Conservation (phyloP, 768 basidiomycete genomes). For the Pleurotus sapidus region DNA sequence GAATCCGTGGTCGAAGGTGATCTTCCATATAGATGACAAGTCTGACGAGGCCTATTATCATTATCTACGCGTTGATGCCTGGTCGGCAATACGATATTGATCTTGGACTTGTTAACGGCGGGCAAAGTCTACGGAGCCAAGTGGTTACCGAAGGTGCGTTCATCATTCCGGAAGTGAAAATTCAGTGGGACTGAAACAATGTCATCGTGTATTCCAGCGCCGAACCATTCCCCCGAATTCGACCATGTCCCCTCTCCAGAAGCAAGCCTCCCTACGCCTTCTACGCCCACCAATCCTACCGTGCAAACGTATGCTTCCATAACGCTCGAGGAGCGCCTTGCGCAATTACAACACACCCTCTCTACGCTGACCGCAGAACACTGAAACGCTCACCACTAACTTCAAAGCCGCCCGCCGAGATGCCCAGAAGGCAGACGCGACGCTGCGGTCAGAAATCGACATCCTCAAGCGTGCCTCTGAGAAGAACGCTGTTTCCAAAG, state of each 20-base stretch:
- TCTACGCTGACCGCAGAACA: constrained; percentile 62
- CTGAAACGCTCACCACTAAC: constrained; percentile 57
- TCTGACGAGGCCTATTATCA: constrained; percentile 87
- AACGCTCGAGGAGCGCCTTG: constrained; percentile 65
- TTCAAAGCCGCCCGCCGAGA: constrained; percentile 81
- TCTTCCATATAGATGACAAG: constrained; percentile 77
- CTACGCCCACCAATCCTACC: constrained; percentile 24
- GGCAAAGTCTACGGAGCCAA: constrained; percentile 53
- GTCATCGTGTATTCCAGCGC: constrained; percentile 7
- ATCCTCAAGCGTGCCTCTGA: constrained; percentile 78
- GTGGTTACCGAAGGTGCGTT: constrained; percentile 64
- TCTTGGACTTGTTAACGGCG: constrained; percentile 66
- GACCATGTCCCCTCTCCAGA: constrained; percentile 34
- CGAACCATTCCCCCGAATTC: constrained; percentile 21
- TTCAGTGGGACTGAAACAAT: constrained; percentile 14
- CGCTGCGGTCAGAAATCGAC: constrained; percentile 82
- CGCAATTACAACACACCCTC: constrained; percentile 68
- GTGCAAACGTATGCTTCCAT: constrained; percentile 30
- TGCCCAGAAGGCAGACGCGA: constrained; percentile 79
- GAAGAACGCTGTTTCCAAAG: constrained; percentile 70
- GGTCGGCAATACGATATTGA: constrained; percentile 91
- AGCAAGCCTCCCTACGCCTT: constrained; percentile 29
- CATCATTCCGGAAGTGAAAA: not conserved
- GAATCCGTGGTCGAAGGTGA: constrained; percentile 73
- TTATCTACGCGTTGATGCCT: constrained; percentile 86